Base-by-base conservation (phyloP, 2,329 filamentous ascomycete genomes). In the Sclerotinia borealis region DNA sequence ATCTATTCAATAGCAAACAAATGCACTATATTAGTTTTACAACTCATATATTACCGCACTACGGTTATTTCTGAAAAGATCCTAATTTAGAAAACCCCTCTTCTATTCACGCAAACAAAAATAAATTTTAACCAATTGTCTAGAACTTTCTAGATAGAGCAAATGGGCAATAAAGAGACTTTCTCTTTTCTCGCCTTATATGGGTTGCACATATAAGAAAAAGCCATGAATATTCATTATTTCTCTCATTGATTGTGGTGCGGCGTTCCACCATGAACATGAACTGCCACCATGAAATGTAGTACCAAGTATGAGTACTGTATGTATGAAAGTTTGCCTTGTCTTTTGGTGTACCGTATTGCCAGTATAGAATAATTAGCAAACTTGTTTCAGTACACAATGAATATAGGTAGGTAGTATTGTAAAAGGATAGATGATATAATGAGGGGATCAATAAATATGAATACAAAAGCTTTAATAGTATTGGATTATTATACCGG, bases 61-160 rank as follows among this genome's bases (percentile, higher is more conserved):
- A 34, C 6, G 9, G 19, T 22, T 41, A 1, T 8, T 41, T 39
- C 22, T 5, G 17, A 19, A 49, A 49, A 7, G 8, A 27, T 13
- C 48, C 29, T n/a, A 22, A 15, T 22, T 13, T 50, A 22, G 29
- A 22, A 50, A n/a, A n/a, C n/a, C n/a, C 15, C 48, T 29, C 19
- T 2, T 34, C 29, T 6, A 7, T 15, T 31, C 29, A 51, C 13
- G 29, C 19, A 31, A 4, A 19, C 2, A 7, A 10, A 34, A 11
- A 45, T 22, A 4, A 11, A 34, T n/a, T n/a, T n/a, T 22, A 11
- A 7, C 25, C 52, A 25, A 34, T 2, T 4, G 19, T 56, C 39
- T 45, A 45, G 54, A 56, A 45, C 54, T 34, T 56, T 56, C 54
- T 31, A 45, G 54, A 56, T 31, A 45, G 54, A 56, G 34, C 29